Conservation (phyloP, 1,284 basidiomycete species). For the Leccinum pachyderme region DNA sequence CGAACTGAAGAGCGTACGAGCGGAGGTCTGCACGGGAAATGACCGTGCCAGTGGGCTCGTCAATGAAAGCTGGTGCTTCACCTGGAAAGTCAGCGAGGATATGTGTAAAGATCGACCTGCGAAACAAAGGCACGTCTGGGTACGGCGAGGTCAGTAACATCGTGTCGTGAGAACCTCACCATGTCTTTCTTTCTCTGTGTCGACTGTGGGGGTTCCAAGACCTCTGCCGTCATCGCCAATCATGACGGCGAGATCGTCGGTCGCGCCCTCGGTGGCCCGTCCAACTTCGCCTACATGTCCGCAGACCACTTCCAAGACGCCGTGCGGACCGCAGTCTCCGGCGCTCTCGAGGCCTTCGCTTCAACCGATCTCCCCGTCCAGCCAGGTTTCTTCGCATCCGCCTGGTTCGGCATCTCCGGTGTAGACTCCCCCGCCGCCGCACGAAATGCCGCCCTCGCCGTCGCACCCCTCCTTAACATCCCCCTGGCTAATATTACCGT, state of each 20-base stretch:
- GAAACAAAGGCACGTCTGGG: conserved; percentile 28
- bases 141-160: conserved; percentile 31
- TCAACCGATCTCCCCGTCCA: conserved; percentile 39
- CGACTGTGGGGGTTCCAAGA: conserved; percentile 83
- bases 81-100: conserved; percentile 46
- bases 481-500: conserved; percentile 55
- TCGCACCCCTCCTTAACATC: conserved; percentile 58
- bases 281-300: conserved; percentile 66
- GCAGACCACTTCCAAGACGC: conserved; percentile 46
- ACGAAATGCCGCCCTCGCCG: conserved; percentile 46
- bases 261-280: conserved; percentile 62
- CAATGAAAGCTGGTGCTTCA: conserved; percentile 58
- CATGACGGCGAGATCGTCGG: conserved; percentile 55
- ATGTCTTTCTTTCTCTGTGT: conserved; percentile 73
- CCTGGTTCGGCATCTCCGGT: conserved; percentile 77
- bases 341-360: conserved; percentile 50
- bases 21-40: conserved; percentile 58
- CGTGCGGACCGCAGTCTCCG: conserved; percentile 47
- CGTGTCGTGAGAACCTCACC: not conserved
- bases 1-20: conserved; percentile 39
- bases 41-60: conserved; percentile 56
- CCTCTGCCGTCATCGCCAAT: conserved; percentile 64
- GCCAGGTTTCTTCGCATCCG: conserved; percentile 50
- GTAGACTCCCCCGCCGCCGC: conserved; percentile 67
- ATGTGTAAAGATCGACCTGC: conserved; percentile 52